Base-by-base conservation (phyloP, 2,329 filamentous ascomycete genomes). In the Nigrospora sphaerica region DNA sequence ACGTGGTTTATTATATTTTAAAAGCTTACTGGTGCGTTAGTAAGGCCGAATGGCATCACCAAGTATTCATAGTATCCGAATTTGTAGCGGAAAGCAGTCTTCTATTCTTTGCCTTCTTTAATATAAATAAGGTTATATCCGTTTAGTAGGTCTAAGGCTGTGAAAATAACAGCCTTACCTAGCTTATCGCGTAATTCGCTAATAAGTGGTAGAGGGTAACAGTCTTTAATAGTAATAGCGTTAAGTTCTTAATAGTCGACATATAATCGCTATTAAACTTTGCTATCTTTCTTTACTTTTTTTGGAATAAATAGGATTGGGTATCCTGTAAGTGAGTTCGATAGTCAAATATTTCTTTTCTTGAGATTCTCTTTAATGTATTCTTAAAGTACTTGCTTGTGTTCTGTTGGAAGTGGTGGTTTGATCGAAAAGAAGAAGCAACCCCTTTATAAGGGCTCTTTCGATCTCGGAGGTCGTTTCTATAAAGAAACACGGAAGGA, bases 21-120 rank as follows among this genome's bases (percentile, higher is more conserved):
- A 33, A 52, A 54, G 7, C 41, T 44, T 23, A 46, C 45, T 16
- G 44, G 40, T 18, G 45, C 44, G 18, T 55, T 56, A 12, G 45
- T 57, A 33, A 64, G 40, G 2, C 54, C 49, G 47, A 66, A 65
- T 13, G 49, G 51, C 45, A 63, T 62, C 16, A 64, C 44, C 28
- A 57, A 36, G 42, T 62, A 65, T 40, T 65, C 49, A 48, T 50
- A 66, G 31, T 56, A 42, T 4, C 52, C 47, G 41, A 54, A 62
- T 31, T 42, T 38, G 12, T 31, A 60, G 18, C 48, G 42, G 50
- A 65, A 65, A 14, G 45, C 50, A 9, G 44, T 67, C 42, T 64
- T 65, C 49, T 50, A 64, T 52, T 64, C 42, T 31, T 66, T 43
- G n/a, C 45, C 46, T 54, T 56, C 36, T 18, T 39, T 45, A 32